Percentiles rank a stretch among this genome's conserved stretches.
phyloP scores from a whole-genome alignment of 1,139 yeast genomes.

The Candida gigantensis region DNA sequence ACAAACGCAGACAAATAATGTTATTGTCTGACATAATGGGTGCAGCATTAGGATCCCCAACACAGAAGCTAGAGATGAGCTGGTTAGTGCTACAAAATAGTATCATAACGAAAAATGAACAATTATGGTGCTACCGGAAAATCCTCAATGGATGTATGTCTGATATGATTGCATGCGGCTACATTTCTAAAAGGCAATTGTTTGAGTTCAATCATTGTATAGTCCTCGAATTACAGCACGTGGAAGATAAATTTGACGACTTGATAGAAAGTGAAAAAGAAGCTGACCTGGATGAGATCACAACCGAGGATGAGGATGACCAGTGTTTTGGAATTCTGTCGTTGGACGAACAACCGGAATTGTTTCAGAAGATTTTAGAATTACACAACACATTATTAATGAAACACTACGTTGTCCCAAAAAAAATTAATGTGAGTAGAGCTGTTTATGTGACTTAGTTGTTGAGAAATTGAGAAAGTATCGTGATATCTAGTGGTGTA shows the following conservation, averaged over 20 bases:
- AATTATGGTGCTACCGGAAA: conserved; percentile 6
- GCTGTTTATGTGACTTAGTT: too few species aligned
- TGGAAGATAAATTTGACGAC: neutral
- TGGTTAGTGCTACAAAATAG: conserved; percentile 1
- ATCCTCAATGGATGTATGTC: conserved; percentile 4
- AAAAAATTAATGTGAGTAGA: neutral
- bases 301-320: conserved; percentile 1
- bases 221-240: conserved; percentile 3
- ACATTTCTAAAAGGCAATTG: conserved; percentile 2
- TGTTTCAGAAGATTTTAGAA: conserved; percentile 2
- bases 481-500: too few species aligned
- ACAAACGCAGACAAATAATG: conserved; percentile 1
- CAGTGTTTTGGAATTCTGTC: conserved; percentile 3
- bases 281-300: neutral
- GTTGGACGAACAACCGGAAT: conserved; percentile 4
- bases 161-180: conserved; percentile 1
- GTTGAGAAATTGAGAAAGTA: too few species aligned
- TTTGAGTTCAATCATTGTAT: conserved; percentile 3
- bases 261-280: conserved; percentile 1
- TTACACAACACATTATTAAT: conserved; percentile 2
- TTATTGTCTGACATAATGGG: conserved; percentile 2
- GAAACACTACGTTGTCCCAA: neutral
- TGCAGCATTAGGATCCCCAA: neutral
- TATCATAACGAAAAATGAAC: neutral
- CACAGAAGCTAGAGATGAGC: conserved; percentile 1